phyloP scores from a whole-genome alignment of 192 early-diverging fungal species.

The Thoreauomyces humboldtii region DNA sequence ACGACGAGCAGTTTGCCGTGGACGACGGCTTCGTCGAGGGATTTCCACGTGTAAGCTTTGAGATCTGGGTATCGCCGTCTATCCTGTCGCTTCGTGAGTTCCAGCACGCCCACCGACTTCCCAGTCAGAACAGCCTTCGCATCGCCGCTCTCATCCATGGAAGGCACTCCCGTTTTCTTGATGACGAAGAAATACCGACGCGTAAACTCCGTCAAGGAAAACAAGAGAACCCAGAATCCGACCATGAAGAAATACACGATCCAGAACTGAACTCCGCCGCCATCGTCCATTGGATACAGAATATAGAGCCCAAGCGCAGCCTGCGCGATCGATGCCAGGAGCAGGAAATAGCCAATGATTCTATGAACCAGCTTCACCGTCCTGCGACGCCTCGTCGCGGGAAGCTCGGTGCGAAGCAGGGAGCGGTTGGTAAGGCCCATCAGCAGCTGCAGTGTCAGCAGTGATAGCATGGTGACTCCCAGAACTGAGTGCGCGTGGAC shows the following conservation, averaged over 20 bases:
- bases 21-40: slow-evolving; percentile 28
- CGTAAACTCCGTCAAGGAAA: slow-evolving; percentile 25
- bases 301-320: slow-evolving; percentile 36
- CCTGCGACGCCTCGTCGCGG: slow-evolving; percentile 1
- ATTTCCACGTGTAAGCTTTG: slow-evolving; percentile 27
- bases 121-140: background rate
- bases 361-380: slow-evolving; percentile 9
- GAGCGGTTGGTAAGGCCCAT: slow-evolving; percentile 24
- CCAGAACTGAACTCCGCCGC: slow-evolving; percentile 33
- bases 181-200: slow-evolving; percentile 3
- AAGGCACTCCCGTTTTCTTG: background rate
- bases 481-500: slow-evolving; percentile 30
- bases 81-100: slow-evolving; percentile 4
- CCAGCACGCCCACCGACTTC: background rate
- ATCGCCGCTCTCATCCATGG: background rate
- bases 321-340: slow-evolving; percentile 30
- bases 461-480: slow-evolving; percentile 23
- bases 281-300: slow-evolving; percentile 35
- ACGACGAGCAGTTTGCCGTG: slow-evolving; percentile 32
- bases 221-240: slow-evolving; percentile 26
- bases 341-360: slow-evolving; percentile 4
- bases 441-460: slow-evolving; percentile 27
- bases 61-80: slow-evolving; percentile 1
- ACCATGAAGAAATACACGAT: slow-evolving; percentile 32
- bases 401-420: slow-evolving; percentile 24